Conservation (phyloP, 805 yeast species). For the Millerozyma acaciae region DNA sequence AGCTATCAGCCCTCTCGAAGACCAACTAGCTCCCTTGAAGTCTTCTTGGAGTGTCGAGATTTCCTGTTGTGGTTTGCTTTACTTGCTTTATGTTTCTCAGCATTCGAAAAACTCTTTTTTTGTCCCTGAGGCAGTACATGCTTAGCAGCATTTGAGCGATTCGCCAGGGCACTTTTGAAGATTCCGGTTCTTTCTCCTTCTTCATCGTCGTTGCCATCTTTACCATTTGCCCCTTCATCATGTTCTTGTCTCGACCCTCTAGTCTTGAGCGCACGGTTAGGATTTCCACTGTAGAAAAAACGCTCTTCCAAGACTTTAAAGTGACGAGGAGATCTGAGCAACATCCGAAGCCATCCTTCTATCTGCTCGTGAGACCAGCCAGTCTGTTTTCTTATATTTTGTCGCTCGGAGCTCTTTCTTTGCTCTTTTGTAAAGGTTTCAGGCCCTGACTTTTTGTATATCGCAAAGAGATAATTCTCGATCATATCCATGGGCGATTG, state of each 20-base stretch:
- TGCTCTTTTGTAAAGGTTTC: conserved; percentile 35
- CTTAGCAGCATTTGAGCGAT: neutral
- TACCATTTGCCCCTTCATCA: neutral
- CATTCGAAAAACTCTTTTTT: conserved; percentile 37
- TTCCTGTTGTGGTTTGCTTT: conserved; percentile 66
- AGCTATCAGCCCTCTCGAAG: too few species aligned
- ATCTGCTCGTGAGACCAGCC: conserved; percentile 87
- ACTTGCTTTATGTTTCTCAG: conserved; percentile 53
- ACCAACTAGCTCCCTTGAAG: too few species aligned
- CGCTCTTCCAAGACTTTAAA: conserved; percentile 61
- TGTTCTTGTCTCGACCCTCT: neutral
- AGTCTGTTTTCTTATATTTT: conserved; percentile 47
- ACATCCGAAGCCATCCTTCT: conserved; percentile 88
- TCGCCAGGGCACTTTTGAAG: neutral
- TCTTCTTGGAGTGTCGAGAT: conserved; percentile 56
- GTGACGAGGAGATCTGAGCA: conserved; percentile 60
- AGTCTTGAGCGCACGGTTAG: conserved; percentile 6
- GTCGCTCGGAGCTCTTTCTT: conserved; percentile 51
- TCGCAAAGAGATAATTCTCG: conserved; percentile 56
- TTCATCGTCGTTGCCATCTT: neutral
- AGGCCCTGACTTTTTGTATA: conserved; percentile 47
- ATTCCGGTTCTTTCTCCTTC: neutral
- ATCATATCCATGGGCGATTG: conserved; percentile 28
- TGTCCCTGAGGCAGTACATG: conserved; percentile 4
- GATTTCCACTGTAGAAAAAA: conserved; percentile 37